Base-by-base conservation (phyloP, 192 early-diverging fungal species). In the Pilaira anomala region DNA sequence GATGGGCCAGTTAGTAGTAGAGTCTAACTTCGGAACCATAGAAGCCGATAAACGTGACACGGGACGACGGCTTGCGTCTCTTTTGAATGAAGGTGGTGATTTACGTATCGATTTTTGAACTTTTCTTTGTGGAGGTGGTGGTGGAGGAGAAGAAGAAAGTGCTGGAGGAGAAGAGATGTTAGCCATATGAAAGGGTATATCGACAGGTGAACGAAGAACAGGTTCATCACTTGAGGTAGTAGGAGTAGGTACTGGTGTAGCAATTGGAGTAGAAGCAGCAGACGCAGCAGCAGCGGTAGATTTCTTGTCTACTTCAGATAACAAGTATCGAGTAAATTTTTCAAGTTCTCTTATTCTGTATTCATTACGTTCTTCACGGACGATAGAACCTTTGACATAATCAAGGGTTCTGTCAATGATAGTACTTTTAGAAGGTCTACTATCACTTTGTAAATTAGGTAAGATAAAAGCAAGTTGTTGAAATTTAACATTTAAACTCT, bases 351-450 rank as follows among this genome's bases (percentile, higher is more conserved):
- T 46, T 22, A 73, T 67, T 52, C 67, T 39, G 22, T 62, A 60
- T 5, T 48, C 45, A 44, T 63, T 67, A 9, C 60, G 42, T 18
- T 67, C 65, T 58, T 73, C 65, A 40, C 67, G 62, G 4, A 28
- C 2, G 5, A 73, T 42, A 7, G 65, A 62, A 0, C 42, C 30
- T 2, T 44, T 55, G 21, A 57, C 81, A 63, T 83, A 88, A 5
- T 90, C 88, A 25, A 92, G 76, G 7, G 88, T 87, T 63, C 86
- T 81, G 49, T 88, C 78, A 25, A 92, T 87, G 40, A 92, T 92
- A 28, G 83, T 85, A 22, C 86, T 84, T 67, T 92, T 92, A 48
- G 83, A 85, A 14, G 90, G 90, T 62, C 90, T 78, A 51, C 87
- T 78, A 60, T 87, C 85, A 51, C 85, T 78, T 56, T 76, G 76